These are phyloP conservation scores for Immersiella caudata DNA, from an alignment of 495 filamentous ascomycete species.

Conservation along the genomic window DNA sequence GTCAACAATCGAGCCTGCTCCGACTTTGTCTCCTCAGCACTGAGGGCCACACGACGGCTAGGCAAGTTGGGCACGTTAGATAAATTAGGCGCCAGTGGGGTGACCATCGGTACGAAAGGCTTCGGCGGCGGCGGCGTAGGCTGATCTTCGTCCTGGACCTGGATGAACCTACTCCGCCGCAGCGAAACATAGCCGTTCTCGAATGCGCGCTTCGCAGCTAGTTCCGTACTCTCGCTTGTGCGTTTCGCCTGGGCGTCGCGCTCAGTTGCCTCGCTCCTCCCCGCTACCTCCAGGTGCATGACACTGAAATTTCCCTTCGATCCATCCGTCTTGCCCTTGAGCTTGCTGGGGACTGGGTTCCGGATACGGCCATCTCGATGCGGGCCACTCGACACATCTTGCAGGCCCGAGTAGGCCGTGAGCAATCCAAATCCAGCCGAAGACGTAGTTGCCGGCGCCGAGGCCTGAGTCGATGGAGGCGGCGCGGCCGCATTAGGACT, in stretches of 20 bases:
- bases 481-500: conserved; percentile 14
- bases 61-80: conserved; percentile 1
- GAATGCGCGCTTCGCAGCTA: conserved; percentile 54
- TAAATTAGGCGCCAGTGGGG: not conserved
- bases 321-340: conserved; percentile 59
- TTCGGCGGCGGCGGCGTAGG: conserved; percentile 18
- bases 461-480: not conserved
- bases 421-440: conserved; percentile 24
- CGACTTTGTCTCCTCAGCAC: conserved; percentile 52
- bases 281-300: conserved; percentile 57
- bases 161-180: conserved; percentile 47
- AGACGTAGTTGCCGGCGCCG: conserved; percentile 6
- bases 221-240: conserved; percentile 59
- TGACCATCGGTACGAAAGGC: conserved; percentile 27
- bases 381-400: conserved; percentile 30
- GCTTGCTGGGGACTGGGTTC: conserved; percentile 59
- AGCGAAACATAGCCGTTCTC: conserved; percentile 55
- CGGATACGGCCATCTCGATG: conserved; percentile 56
- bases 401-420: conserved; percentile 23
- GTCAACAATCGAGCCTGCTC: conserved; percentile 60
- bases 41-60: conserved; percentile 37
- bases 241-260: conserved; percentile 58
- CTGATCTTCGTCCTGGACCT: conserved; percentile 32
- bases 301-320: conserved; percentile 62
- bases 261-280: conserved; percentile 46